Evolutionary conservation across 257 asterid species (phyloP), one percentile per base, ranked within the genome.

Genomic region (Dorcoceras hygrometricum): DNA sequence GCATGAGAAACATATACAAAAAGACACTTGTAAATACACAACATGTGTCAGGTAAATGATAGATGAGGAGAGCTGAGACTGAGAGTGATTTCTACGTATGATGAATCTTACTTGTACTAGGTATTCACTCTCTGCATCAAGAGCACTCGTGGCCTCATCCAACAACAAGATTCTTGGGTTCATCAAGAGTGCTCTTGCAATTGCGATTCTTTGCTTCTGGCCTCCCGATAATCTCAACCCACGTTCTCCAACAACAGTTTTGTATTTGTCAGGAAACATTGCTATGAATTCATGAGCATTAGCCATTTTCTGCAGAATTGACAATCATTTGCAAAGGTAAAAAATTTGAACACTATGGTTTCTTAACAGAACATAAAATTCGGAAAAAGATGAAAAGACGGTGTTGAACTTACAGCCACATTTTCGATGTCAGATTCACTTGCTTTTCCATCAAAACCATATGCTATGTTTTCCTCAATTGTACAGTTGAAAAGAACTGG

Each of bases 91-190:
- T 8, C 23, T 12, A 55, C 16, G 23, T 34, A 57, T 26, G 12
- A 67, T n/a, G n/a, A n/a, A n/a, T 25, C 79, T 55, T 71, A 82
- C 95, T 75, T 87, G 92, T 25, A 85, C 87, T 5, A 85, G 82
- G 67, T 79, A 87, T 78, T 83, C 95, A 57, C 90, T 85, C 65
- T 87, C 87, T 24, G 92, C 92, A 67, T 87, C 88, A 22, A 87
- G 76, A 5, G 92, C 90, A 65, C 95, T 85, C 4, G 92, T 85
- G 53, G 89, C 92, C 69, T 87, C 91, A 23, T 87, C 95, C 48
- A 87, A 75, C 18, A 87, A 75, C 61, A 87, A 65, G 43, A 84
- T 74, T 62, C 69, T 81, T 1, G 91, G 95, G 73, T 87, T 78
- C 91, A 83, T 81, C 73, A 83, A 31, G 31, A 87, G 81, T 51